A percentile compares a stretch with the other conserved stretches of the same genome.
These are phyloP conservation scores for Solanum microdontum DNA, from an alignment of 257 asterid genomes.

Conservation along the genomic window DNA sequence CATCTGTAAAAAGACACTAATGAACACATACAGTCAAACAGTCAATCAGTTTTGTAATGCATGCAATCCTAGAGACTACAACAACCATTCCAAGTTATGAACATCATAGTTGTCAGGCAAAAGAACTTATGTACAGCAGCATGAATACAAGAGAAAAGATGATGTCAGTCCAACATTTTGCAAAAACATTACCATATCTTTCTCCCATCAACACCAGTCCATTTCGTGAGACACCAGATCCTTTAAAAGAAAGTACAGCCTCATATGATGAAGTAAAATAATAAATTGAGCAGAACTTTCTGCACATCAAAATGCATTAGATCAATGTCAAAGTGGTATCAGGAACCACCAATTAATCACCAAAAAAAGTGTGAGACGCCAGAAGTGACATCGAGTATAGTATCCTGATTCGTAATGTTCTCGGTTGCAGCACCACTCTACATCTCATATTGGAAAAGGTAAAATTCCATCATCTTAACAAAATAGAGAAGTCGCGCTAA, in stretches of 20 bases:
- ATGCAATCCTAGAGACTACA: background rate
- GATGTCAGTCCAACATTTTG: background rate
- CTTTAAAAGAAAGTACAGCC: background rate
- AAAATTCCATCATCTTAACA: too few species aligned
- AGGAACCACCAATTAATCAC: too few species aligned
- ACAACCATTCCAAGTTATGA: background rate
- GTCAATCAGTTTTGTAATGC: background rate
- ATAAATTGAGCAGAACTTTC: background rate
- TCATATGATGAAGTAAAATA: background rate
- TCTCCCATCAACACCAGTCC: background rate
- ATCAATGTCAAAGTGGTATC: too few species aligned
- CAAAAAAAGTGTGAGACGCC: background rate
- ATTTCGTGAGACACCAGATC: background rate
- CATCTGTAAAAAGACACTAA: background rate
- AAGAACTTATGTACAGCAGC: background rate
- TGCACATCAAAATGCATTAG: background rate
- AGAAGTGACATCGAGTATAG: background rate
- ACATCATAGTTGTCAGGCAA: background rate
- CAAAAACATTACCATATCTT: background rate
- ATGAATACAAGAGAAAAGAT: background rate
- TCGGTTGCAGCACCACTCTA: conserved; percentile 5
- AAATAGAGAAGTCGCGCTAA: too few species aligned
- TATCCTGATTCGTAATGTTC: background rate
- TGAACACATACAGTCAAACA: background rate
- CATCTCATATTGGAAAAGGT: background rate